phyloP scores from a whole-genome alignment of 176 grass and related monocot species.

The Triticum monococcum region DNA sequence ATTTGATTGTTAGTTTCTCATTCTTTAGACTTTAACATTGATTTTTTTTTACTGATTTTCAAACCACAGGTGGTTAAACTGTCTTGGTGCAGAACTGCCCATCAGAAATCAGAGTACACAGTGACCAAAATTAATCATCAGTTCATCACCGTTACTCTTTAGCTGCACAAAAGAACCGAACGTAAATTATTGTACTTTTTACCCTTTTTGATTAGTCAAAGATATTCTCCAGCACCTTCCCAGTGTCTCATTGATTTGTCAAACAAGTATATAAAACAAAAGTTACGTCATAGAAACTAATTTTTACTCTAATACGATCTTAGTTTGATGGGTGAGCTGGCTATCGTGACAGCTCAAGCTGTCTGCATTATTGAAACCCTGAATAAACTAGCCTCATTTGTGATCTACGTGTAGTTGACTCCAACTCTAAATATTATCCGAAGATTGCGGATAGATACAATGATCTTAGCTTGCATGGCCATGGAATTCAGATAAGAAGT shows the following conservation, averaged over 20 bases:
- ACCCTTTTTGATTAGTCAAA: constrained; percentile 10
- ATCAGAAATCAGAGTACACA: background rate
- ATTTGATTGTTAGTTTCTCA: background rate
- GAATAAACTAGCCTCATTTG: background rate
- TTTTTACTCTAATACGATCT: background rate
- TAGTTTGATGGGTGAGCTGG: background rate
- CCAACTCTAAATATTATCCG: background rate
- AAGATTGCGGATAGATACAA: background rate
- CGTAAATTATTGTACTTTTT: background rate
- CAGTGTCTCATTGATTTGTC: constrained; percentile 1
- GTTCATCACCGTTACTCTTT: background rate
- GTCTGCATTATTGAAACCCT: background rate
- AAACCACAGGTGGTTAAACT: background rate
- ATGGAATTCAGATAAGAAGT: background rate
- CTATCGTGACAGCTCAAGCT: background rate
- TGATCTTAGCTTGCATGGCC: background rate
- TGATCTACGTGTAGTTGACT: constrained; percentile 18
- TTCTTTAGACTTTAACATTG: background rate
- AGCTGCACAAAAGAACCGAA: background rate
- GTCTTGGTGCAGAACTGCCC: background rate
- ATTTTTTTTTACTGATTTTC: background rate
- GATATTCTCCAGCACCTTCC: background rate
- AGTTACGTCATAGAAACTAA: background rate
- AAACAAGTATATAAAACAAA: constrained; percentile 19
- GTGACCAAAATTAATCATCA: background rate